Base-by-base conservation (phyloP, 352 stramenopile genomes). In the Pythium aristosporum region DNA sequence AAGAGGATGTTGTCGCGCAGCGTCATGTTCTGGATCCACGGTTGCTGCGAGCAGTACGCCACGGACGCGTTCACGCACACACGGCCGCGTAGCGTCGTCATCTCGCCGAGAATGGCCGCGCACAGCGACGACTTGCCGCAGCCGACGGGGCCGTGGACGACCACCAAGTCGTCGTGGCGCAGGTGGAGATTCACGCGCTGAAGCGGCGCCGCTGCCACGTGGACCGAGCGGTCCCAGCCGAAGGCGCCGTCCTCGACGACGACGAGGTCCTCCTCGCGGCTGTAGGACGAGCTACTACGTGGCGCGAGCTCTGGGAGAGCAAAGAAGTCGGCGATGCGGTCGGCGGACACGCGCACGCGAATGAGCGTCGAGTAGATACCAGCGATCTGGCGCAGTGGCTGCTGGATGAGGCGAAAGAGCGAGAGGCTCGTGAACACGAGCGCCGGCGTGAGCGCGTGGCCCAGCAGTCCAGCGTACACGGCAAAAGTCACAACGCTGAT, bases 1-100 rank as follows among this genome's bases (percentile, higher is more conserved):
- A 98, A 99, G 5, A 98, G 72, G 60, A 99, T 97, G 75, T 99
- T 99, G 28, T 98, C 88, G 16, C 80, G 76, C 3, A 99, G 68
- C 2, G 87, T 96, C 57, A 87, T 89, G 79, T 98, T 98, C 67
- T 98, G 39, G 39, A 46, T 46, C 39, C 39, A 46, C 39, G 39
- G 11, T 7, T 46, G 39, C 39, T 46, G 39, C 39, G 39, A 46
- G 39, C 39, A 46, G 39, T 46, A 46, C 39, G 39, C 39, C 5
- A 46, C 15, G 39, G 9, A n/a, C 9, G 9, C 39, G 39, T 15
- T 15, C 9, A 46, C 39, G 39, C 2, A 46, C 6, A 46, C 39
- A 7, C 9, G 6, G 5, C 39, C 39, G 9, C 16, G 5, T 1
- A n/a, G 39, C 39, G 10, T 46, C 9, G 16, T 15, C 13, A 46